Percentiles rank a stretch among this genome's conserved stretches.
Conservation (phyloP, 2,329 filamentous ascomycete species). For the Cryphonectria naterciae region DNA sequence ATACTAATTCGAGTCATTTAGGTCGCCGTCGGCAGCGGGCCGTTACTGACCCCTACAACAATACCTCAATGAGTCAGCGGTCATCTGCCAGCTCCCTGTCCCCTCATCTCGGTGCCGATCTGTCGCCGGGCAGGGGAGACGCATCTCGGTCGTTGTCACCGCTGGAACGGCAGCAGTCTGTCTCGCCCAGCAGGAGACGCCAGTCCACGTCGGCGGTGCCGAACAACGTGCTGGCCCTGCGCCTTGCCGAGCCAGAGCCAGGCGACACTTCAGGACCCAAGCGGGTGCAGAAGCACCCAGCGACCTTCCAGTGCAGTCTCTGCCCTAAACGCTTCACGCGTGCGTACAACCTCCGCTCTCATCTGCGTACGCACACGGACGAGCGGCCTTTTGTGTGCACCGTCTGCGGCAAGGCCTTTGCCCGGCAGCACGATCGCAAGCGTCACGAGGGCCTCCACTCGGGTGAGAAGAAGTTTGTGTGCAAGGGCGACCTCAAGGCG, state of each 20-base stretch:
- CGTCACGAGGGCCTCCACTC: slow-evolving; percentile 95
- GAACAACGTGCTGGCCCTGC: slow-evolving; percentile 76
- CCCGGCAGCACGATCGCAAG: slow-evolving; percentile 95
- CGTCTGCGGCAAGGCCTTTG: slow-evolving; percentile 96
- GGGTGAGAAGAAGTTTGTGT: slow-evolving; percentile 98
- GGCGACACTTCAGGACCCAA: slow-evolving; percentile 69
- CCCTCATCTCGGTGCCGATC: slow-evolving; percentile 53
- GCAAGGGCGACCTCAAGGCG: slow-evolving; percentile 84
- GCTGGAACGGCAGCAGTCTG: slow-evolving; percentile 54
- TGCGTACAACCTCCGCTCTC: slow-evolving; percentile 94
- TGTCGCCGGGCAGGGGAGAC: slow-evolving; percentile 47
- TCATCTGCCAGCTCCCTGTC: slow-evolving; percentile 50
- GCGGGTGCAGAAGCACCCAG: slow-evolving; percentile 95
- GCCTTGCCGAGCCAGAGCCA: slow-evolving; percentile 85
- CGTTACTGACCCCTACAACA: slow-evolving; percentile 64
- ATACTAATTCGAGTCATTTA: slow-evolving; percentile 32
- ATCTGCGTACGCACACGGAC: slow-evolving; percentile 94
- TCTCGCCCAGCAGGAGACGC: slow-evolving; percentile 54
- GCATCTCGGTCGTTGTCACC: slow-evolving; percentile 63
- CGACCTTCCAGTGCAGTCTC: slow-evolving; percentile 91
- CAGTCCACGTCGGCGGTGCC: slow-evolving; percentile 67
- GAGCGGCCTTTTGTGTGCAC: slow-evolving; percentile 97
- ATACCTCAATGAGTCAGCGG: slow-evolving; percentile 47
- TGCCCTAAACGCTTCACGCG: slow-evolving; percentile 96
- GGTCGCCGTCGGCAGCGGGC: slow-evolving; percentile 57